Evolutionary conservation across 495 filamentous ascomycete genomes (phyloP), one percentile per base, ranked within the genome.

Genomic region (Podospora sp.): DNA sequence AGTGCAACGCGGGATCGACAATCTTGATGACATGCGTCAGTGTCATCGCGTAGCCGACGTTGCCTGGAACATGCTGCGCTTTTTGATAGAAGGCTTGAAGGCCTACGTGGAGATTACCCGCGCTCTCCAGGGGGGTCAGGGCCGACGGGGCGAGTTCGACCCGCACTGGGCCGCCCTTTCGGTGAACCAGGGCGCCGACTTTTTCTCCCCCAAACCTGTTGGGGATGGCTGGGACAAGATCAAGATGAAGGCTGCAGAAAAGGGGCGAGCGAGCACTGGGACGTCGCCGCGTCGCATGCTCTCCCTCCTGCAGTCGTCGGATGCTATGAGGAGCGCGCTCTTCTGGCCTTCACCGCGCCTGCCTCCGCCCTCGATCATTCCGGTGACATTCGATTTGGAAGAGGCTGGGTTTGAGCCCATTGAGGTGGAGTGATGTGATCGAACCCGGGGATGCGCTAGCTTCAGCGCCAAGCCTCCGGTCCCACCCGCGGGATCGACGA

Each of bases 31-130:
- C 61, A 84, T 88, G 81, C 81, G 79, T 7, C 77, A 75, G 0
- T 87, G 85, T 64, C 87, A 89, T 70, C 80, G 81, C 58, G 88
- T 88, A 61, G 86, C 84, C 18, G 77, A 78, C 6, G 84, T 86
- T 29, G 82, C 81, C 9, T 78, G 87, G 51, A 83, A 88, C 65
- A 88, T 88, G 36, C 73, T 88, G 6, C 76, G 79, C 14, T 84
- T 77, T 36, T 71, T 90, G 14, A 78, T 80, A 18, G 78, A 80
- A 46, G 84, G 83, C 68, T 89, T 87, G 87, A 78, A 83, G 49
- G 80, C 88, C 21, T 73, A 84, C 25, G 76, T 82, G 20, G 76
- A 80, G 5, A 75, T 84, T 36, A 66, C 70, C 55, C 55, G 69
- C 29, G 49, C 72, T 25, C 33, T 6, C 3, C 65, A 60, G 1